Evolutionary conservation across 306 rosid genomes (phyloP).

Genomic region (Cercis canadensis): DNA sequence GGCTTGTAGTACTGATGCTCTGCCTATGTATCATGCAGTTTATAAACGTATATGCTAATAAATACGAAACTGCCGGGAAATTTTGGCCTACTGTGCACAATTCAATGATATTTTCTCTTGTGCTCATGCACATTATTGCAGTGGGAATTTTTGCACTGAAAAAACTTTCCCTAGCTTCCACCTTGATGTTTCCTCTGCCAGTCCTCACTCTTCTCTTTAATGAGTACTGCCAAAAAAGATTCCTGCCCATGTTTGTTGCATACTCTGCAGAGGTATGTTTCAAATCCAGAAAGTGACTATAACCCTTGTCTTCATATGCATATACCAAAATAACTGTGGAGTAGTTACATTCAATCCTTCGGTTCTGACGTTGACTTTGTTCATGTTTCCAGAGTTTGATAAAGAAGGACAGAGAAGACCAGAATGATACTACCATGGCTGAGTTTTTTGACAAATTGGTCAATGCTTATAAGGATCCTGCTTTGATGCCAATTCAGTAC

Average conservation of each 20-base stretch:
- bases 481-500: conserved; percentile 64
- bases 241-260: conserved; percentile 73
- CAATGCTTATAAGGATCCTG: conserved; percentile 75
- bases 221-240: conserved; percentile 94
- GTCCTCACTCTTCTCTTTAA: conserved; percentile 85
- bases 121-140: conserved; percentile 94
- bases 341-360: conserved; percentile 12
- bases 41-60: not conserved
- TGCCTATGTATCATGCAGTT: not conserved
- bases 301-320: conserved; percentile 10
- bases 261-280: conserved; percentile 85
- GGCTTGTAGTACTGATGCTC: not conserved
- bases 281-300: conserved; percentile 16
- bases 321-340: not conserved
- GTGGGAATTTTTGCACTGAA: conserved; percentile 88
- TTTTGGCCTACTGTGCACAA: conserved; percentile 91
- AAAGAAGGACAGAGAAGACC: conserved; percentile 81
- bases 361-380: conserved; percentile 25
- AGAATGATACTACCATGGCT: conserved; percentile 55
- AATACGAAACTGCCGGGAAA: conserved; percentile 85
- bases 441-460: conserved; percentile 66
- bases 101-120: conserved; percentile 80
- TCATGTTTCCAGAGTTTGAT: conserved; percentile 70
- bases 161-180: conserved; percentile 58
- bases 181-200: conserved; percentile 72